Percentiles rank a stretch among this genome's conserved stretches.
These are phyloP conservation scores for Phytopythium helicoides DNA, from an alignment of 352 stramenopile genomes.

Conservation along the genomic window DNA sequence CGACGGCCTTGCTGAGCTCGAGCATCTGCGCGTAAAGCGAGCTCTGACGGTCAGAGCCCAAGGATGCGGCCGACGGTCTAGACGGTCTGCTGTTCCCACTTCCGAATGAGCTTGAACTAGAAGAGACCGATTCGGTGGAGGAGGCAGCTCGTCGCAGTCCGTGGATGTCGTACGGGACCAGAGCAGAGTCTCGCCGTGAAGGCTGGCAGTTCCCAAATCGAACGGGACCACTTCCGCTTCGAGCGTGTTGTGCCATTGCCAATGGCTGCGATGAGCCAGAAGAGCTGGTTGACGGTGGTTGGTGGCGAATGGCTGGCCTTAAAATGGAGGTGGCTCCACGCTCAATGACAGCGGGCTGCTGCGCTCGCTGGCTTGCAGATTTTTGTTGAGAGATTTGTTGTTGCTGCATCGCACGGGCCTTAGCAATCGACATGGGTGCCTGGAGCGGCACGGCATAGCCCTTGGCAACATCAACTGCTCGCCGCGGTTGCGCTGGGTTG, in stretches of 20 bases:
- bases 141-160: conserved; percentile 11
- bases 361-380: conserved; percentile 1
- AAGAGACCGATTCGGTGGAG: background rate
- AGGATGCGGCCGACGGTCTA: conserved; percentile 1
- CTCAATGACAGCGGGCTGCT: background rate
- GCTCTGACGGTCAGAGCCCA: conserved; percentile 10
- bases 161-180: conserved; percentile 8
- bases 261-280: no score
- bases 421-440: conserved; percentile 2
- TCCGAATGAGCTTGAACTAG: background rate
- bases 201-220: conserved; percentile 6
- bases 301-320: background rate
- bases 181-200: background rate
- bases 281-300: background rate
- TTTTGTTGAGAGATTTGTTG: background rate
- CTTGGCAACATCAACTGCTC: background rate
- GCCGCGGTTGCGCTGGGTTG: no score
- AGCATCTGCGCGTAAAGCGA: conserved; percentile 33
- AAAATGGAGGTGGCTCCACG: background rate
- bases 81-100: conserved; percentile 8
- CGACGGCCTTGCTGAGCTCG: conserved; percentile 30
- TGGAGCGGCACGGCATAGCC: conserved; percentile 3
- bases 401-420: conserved; percentile 1
- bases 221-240: background rate
- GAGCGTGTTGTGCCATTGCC: no score